Base-by-base conservation (phyloP, 148 eudicot species). In the Rhododendron griersonianum region DNA sequence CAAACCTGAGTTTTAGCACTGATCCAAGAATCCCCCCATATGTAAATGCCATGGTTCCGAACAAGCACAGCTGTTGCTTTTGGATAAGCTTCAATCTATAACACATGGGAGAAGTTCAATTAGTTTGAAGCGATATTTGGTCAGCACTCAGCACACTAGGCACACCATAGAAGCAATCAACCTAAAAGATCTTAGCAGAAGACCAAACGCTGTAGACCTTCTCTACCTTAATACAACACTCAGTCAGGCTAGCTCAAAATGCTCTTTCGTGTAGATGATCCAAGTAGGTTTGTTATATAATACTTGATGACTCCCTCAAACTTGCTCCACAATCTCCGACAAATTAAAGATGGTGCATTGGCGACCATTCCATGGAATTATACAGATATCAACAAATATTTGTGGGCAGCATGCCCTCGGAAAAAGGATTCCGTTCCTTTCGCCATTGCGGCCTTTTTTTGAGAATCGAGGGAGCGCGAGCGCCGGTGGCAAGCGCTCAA, bases 11-110 rank as follows among this genome's bases (percentile, higher is more conserved):
- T 97, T 91, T 97, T 97, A 37, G 99, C 98, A 92, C 95, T 94
- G 85, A 97, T 97, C 98, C 99, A 97, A 63, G 98, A 91, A 89
- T 97, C 99, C 30, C 99, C 99, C 99, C 99, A 97, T 79, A 95
- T 87, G 88, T 95, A 95, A 39, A 97, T 89, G 61, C 98, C 99
- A 90, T 97, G 99, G 90, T 95, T 97, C 74, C 99, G 93, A 48
- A 97, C 99, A 86, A 97, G 96, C 63, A 97, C 99, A 85, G 99
- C 99, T 7, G 99, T 97, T 83, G 99, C 83, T 91, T 92, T 95
- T 61, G 99, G 99, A 89, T 97, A 97, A 86, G 96, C 99, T 93
- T 95, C 91, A 83, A 97, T 95, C 99, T 96, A 91, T 55, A 84
- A 84, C 77, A 87, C 74, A 48, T 48, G 51, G 35, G 19, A n/a